These are phyloP conservation scores for Kappamyces sp. DNA, from an alignment of 192 early-diverging fungal species.

Conservation along the genomic window DNA sequence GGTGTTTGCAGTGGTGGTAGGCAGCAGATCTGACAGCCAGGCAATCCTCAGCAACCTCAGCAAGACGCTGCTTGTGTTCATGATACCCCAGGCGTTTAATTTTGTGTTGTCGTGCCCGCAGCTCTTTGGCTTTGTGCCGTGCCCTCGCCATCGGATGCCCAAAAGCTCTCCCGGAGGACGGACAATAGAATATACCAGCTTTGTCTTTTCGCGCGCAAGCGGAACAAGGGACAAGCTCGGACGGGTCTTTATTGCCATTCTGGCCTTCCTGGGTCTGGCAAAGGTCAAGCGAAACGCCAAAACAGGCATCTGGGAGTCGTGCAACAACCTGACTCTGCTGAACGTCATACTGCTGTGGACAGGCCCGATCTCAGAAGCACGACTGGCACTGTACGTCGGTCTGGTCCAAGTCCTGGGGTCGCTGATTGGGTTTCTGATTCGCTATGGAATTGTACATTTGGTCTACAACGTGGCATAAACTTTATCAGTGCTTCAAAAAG, in stretches of 20 bases:
- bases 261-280: conserved; percentile 45
- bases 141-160: conserved; percentile 94
- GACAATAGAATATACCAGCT: conserved; percentile 22
- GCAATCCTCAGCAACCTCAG: conserved; percentile 90
- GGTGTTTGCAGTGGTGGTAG: conserved; percentile 87
- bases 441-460: conserved; percentile 72
- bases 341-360: conserved; percentile 79
- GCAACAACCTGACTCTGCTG: conserved; percentile 89
- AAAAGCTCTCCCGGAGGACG: conserved; percentile 11
- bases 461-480: conserved; percentile 51
- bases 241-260: conserved; percentile 42
- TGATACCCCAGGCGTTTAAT: conserved; percentile 96
- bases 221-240: conserved; percentile 38
- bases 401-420: conserved; percentile 63
- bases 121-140: conserved; percentile 87
- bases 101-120: conserved; percentile 94
- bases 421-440: conserved; percentile 68
- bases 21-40: too few species aligned
- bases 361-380: conserved; percentile 66
- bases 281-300: conserved; percentile 46
- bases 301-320: conserved; percentile 45
- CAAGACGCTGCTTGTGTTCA: conserved; percentile 89
- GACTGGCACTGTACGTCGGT: conserved; percentile 46
- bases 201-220: conserved; percentile 19
- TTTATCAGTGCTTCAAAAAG: not conserved